These are phyloP conservation scores for Stropharia rugosoannulata DNA, from an alignment of 768 basidiomycete species.

Conservation along the genomic window DNA sequence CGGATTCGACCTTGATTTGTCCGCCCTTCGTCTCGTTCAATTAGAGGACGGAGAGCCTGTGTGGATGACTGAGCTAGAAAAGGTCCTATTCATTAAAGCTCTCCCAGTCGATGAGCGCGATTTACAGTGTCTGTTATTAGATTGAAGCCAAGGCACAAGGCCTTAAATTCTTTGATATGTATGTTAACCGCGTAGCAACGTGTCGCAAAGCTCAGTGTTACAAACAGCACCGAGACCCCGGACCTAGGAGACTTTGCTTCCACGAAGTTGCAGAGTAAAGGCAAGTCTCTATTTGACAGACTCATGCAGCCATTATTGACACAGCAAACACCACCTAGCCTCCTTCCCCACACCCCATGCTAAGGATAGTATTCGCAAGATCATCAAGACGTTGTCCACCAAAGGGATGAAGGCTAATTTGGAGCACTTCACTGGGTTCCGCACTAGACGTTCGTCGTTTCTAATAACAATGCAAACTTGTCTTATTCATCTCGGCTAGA, in stretches of 20 bases:
- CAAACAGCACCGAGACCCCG: slow-evolving; percentile 70
- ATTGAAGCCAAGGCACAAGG: slow-evolving; percentile 77
- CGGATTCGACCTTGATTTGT: slow-evolving; percentile 73
- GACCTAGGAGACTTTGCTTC: slow-evolving; percentile 46
- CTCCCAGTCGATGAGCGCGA: background rate
- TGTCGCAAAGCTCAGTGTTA: slow-evolving; percentile 1
- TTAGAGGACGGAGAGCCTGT: slow-evolving; percentile 67
- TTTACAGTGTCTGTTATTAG: slow-evolving; percentile 34
- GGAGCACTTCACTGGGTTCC: slow-evolving; percentile 66
- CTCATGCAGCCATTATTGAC: background rate
- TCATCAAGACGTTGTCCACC: slow-evolving; percentile 67
- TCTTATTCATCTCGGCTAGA: slow-evolving; percentile 14
- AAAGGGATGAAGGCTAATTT: slow-evolving; percentile 65
- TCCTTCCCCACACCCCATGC: slow-evolving; percentile 60
- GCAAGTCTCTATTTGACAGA: slow-evolving; percentile 28
- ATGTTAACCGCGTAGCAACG: slow-evolving; percentile 19
- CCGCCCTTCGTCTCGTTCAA: slow-evolving; percentile 72
- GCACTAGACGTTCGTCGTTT: slow-evolving; percentile 61
- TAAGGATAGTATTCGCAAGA: slow-evolving; percentile 52
- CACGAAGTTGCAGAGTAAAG: slow-evolving; percentile 31
- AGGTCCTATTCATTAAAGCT: slow-evolving; percentile 42
- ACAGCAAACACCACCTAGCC: slow-evolving; percentile 30
- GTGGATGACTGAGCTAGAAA: slow-evolving; percentile 89
- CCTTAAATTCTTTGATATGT: slow-evolving; percentile 88
- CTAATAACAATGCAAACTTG: slow-evolving; percentile 1